Percentiles rank a stretch among this genome's conserved stretches.
These are phyloP conservation scores for Lipomyces lipofer DNA, from an alignment of 805 yeast species.

Conservation along the genomic window DNA sequence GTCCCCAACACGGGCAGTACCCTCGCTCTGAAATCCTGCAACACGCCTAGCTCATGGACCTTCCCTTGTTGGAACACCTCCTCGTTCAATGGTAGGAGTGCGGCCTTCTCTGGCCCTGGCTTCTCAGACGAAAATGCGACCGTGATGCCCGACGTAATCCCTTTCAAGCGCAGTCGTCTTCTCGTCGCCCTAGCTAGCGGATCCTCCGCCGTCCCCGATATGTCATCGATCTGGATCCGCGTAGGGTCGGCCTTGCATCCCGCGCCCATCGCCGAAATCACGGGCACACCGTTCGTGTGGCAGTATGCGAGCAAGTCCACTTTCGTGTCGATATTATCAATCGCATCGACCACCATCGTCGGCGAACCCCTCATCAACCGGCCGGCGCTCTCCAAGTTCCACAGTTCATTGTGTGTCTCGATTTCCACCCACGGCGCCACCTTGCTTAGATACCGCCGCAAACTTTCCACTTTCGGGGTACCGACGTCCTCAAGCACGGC, in stretches of 20 bases:
- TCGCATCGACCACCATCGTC: slow-evolving; percentile 86
- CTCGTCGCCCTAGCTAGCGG: slow-evolving; percentile 87
- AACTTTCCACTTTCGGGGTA: slow-evolving; percentile 78
- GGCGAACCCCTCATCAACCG: slow-evolving; percentile 61
- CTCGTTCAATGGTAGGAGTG: slow-evolving; percentile 79
- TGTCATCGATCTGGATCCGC: slow-evolving; percentile 83
- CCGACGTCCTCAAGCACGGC: slow-evolving; percentile 94
- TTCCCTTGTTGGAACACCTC: slow-evolving; percentile 77
- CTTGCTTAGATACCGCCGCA: slow-evolving; percentile 62
- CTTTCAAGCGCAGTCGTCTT: slow-evolving; percentile 75
- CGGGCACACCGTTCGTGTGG: slow-evolving; percentile 57
- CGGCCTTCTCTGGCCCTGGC: slow-evolving; percentile 93
- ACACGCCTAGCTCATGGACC: slow-evolving; percentile 83
- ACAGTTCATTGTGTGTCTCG: slow-evolving; percentile 74
- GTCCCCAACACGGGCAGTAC: slow-evolving; percentile 95
- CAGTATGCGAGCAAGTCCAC: slow-evolving; percentile 83
- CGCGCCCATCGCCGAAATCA: slow-evolving; percentile 94
- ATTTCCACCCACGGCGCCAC: slow-evolving; percentile 94
- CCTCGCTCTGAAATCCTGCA: slow-evolving; percentile 88
- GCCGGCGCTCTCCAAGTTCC: slow-evolving; percentile 66
- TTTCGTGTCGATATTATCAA: slow-evolving; percentile 96
- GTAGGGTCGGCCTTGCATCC: slow-evolving; percentile 96
- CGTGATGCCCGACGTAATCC: slow-evolving; percentile 74
- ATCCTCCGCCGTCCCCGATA: slow-evolving; percentile 89
- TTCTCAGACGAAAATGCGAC: slow-evolving; percentile 93